Base-by-base conservation (phyloP, 2,329 filamentous ascomycete species). In the Septoria linicola region DNA sequence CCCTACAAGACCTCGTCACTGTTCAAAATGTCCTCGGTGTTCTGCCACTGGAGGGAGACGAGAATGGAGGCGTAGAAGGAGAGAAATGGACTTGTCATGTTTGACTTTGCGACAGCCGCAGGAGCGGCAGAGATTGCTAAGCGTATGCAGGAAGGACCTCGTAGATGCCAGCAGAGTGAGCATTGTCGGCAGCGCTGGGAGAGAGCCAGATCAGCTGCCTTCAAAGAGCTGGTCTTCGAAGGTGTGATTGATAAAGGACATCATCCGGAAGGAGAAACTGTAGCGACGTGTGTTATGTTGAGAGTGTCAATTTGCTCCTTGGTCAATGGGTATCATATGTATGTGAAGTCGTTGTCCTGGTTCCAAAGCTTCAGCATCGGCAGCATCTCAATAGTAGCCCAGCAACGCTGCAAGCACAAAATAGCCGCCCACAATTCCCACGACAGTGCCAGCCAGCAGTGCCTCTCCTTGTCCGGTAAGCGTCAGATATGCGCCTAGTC, bases 401-500 rank as follows among this genome's bases (percentile, higher is more conserved):
- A 54, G 51, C 42, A 54, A 31, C 20, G 51, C 41, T 7, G 41
- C 42, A 10, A 54, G 35, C 14, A 62, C 57, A 32, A 66, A 55
- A 48, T 61, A 68, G 5, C 61, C 66, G 2, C 65, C 67, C 13
- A 69, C 14, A 7, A 65, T 32, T 1, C 64, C 68, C 2, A 66
- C 58, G 2, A 68, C 23, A 20, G 63, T 63, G 1, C 63, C 67
- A n/a, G 57, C 51, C 21, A 69, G 53, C 37, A 75, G 61, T 8
- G 67, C 66, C 47, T 72, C 68, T 21, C 76, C 76, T 63, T 76
- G 73, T 63, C 69, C 70, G 6, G 75, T 78, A 59, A 74, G 54
- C 1, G 63, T 71, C 21, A 85, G 64, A 63, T 83, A 83, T 8
- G 80, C 77, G 14, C 75, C 60, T 36, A 79, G 68, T 8, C 85